These are phyloP conservation scores for Colletotrichum kahawae DNA, from an alignment of 2,329 filamentous ascomycete genomes.

Conservation along the genomic window DNA sequence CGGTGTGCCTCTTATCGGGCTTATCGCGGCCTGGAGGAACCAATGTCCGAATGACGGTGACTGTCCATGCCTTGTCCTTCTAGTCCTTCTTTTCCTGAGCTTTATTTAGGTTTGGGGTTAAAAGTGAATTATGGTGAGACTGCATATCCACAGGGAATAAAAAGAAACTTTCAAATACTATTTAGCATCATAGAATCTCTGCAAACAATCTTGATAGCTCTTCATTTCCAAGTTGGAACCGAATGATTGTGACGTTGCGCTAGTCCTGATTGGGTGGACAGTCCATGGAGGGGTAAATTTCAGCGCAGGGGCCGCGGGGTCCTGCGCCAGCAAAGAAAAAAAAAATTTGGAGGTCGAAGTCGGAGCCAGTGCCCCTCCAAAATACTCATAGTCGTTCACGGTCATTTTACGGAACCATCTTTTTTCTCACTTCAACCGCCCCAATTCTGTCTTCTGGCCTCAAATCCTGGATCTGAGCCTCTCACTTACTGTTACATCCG, in stretches of 20 bases:
- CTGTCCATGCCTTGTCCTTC: neutral
- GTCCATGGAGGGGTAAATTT: slow-evolving; percentile 15
- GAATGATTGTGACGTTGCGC: neutral
- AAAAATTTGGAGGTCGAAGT: slow-evolving; percentile 21
- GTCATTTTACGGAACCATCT: neutral
- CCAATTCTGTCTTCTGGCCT: neutral
- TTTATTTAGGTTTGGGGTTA: neutral
- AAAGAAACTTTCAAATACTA: neutral
- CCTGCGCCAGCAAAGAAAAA: slow-evolving; percentile 4
- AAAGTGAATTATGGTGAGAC: neutral
- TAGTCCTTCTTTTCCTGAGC: neutral
- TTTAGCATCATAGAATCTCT: neutral
- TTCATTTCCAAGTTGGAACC: neutral
- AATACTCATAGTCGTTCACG: slow-evolving; percentile 3
- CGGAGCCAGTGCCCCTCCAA: slow-evolving; percentile 20
- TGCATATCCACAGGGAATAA: neutral
- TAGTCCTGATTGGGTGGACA: neutral
- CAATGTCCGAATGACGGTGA: neutral
- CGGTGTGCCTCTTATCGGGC: slow-evolving; percentile 4
- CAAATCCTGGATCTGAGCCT: neutral
- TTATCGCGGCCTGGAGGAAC: slow-evolving; percentile 18
- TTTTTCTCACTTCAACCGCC: neutral
- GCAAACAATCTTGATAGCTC: neutral
- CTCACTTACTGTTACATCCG: neutral
- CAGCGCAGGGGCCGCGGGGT: slow-evolving; percentile 19